Evolutionary conservation across 768 basidiomycete species (phyloP).

Genomic region (Lentinula sp.): DNA sequence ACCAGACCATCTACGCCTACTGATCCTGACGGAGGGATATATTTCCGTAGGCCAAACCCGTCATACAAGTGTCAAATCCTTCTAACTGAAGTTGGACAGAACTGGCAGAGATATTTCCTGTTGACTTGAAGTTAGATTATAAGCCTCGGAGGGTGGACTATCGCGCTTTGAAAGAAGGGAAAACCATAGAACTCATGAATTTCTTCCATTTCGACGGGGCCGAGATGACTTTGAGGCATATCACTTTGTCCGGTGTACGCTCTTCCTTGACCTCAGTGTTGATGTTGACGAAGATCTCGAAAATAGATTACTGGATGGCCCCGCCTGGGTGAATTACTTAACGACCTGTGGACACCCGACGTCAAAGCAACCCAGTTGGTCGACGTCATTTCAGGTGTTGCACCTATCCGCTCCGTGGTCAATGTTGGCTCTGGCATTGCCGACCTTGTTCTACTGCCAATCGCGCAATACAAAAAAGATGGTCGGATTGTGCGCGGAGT

Average conservation of each 20-base stretch:
- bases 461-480: constrained; percentile 97
- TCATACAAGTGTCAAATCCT: not conserved
- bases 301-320: constrained; percentile 88
- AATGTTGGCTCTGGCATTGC: constrained; percentile 97
- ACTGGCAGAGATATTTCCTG: constrained; percentile 90
- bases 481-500: constrained; percentile 87
- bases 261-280: not conserved
- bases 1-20: constrained; percentile 31
- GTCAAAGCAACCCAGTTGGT: constrained; percentile 98
- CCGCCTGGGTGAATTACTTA: constrained; percentile 83
- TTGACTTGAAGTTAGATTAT: constrained; percentile 95
- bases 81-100: constrained; percentile 37
- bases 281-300: constrained; percentile 5
- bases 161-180: constrained; percentile 80
- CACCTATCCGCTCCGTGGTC: constrained; percentile 93
- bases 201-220: constrained; percentile 99
- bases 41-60: constrained; percentile 55
- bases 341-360: constrained; percentile 98
- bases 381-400: constrained; percentile 93
- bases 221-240: constrained; percentile 94
- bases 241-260: constrained; percentile 86
- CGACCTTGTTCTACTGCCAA: constrained; percentile 91
- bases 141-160: constrained; percentile 98
- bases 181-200: constrained; percentile 97
- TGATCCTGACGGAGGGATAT: constrained; percentile 45